phyloP scores from a whole-genome alignment of 768 basidiomycete species.

The Flagelloscypha sp. region DNA sequence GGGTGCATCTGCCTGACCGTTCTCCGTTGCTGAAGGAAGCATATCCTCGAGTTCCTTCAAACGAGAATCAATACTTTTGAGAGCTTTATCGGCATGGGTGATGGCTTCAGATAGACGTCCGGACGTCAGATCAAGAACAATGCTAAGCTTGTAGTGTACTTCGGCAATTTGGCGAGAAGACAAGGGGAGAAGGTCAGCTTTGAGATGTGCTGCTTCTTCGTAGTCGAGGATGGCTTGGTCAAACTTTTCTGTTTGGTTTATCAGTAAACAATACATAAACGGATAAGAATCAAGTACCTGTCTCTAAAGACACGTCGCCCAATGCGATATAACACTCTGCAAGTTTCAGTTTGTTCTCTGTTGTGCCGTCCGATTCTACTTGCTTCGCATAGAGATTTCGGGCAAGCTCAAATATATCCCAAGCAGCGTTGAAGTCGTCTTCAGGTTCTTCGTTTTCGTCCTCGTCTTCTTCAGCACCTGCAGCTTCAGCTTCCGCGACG shows the following conservation, averaged over 20 bases:
- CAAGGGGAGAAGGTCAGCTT: conserved; percentile 63
- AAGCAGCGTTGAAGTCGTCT: conserved; percentile 96
- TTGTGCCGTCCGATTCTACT: conserved; percentile 36
- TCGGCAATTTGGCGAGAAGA: conserved; percentile 93
- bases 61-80: conserved; percentile 69
- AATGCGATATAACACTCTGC: conserved; percentile 88
- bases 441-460: conserved; percentile 77
- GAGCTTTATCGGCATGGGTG: conserved; percentile 67
- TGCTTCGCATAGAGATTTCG: conserved; percentile 76
- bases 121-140: conserved; percentile 85
- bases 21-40: conserved; percentile 17
- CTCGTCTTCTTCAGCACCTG: conserved; percentile 37
- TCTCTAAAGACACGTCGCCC: conserved; percentile 95
- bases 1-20: conserved; percentile 13
- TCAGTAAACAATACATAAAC: conserved; percentile 1
- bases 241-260: conserved; percentile 68
- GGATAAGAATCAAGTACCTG: conserved; percentile 51
- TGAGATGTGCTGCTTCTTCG: conserved; percentile 65
- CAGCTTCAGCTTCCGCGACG: conserved; percentile 34
- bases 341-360: conserved; percentile 68
- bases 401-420: conserved; percentile 95
- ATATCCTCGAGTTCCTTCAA: conserved; percentile 50
- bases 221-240: conserved; percentile 91
- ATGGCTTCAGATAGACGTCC: conserved; percentile 80
- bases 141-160: conserved; percentile 89